Base-by-base conservation (phyloP, 176 grass and related monocot genomes). In the Lolium perenne region DNA sequence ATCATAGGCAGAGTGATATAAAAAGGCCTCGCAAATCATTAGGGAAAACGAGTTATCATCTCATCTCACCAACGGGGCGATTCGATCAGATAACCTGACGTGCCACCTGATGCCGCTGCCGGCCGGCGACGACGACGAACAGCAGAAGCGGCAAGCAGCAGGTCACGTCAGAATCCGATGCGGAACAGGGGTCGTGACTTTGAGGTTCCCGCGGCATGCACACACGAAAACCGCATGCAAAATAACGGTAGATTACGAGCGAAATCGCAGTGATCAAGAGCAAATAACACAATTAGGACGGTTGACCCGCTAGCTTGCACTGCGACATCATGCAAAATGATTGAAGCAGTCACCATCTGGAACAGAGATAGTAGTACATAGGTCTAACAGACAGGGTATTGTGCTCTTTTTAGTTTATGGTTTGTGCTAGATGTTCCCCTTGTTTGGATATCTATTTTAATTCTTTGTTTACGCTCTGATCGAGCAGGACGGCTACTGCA, bases 141-240 rank as follows among this genome's bases (percentile, higher is more conserved):
- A 68, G 75, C 78, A 82, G 77, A 21, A 59, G 79, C 80, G 80
- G 80, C 40, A 80, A 76, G 81, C n/a, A 81, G 61, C 81, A 10
- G 76, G 89, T 88, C 89, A 88, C 89, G 76, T 88, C 85, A 46
- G 77, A 50, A 84, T 84, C 85, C 66, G 80, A 74, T 59, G 38
- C 74, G 22, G 55, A n/a, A 48, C 38, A 80, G 84, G 74, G 80
- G 74, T 7, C 14, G 49, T 87, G 89, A 87, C 83, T 80, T 83
- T 10, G 84, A 87, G 80, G 69, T 48, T 77, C 53, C 2, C n/a
- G 35, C 69, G 47, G 48, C 48, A 74, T 38, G 47, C 0, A 35
- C 29, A 29, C 29, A 29, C 29, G 29, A 58, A 20, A 40, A 65
- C 41, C 35, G 20, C 79, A 25, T 25, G 59, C 59, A 38, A 69